phyloP scores from a whole-genome alignment of 2,329 filamentous ascomycete species.

The Alternaria ventricosa region DNA sequence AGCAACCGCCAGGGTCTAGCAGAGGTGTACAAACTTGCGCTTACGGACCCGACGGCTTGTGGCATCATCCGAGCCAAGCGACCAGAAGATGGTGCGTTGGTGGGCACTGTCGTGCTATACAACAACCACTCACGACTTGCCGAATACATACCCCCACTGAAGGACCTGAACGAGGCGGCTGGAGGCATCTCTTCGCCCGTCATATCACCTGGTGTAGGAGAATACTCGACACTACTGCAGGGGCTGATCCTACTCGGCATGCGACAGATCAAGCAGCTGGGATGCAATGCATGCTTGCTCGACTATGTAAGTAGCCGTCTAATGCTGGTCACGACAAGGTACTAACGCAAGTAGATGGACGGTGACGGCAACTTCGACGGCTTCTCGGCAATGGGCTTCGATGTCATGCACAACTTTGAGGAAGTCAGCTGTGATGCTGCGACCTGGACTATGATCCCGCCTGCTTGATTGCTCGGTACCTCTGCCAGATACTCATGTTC shows the following conservation, averaged over 20 bases:
- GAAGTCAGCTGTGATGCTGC: conserved; percentile 75
- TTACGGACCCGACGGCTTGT: conserved; percentile 73
- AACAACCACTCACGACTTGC: conserved; percentile 72
- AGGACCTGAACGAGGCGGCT: conserved; percentile 64
- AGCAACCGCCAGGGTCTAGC: conserved; percentile 78
- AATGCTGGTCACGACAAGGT: background rate
- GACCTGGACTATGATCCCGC: conserved; percentile 64
- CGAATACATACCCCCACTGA: conserved; percentile 72
- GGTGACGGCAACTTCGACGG: conserved; percentile 76
- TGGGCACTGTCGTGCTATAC: conserved; percentile 83
- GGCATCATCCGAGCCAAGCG: conserved; percentile 84
- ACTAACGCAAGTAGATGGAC: conserved; percentile 63
- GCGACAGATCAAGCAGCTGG: conserved; percentile 80
- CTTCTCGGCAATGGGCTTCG: conserved; percentile 80
- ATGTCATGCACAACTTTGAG: conserved; percentile 79
- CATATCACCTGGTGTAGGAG: conserved; percentile 70
- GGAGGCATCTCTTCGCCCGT: conserved; percentile 84
- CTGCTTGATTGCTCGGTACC: conserved; percentile 29
- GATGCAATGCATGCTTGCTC: conserved; percentile 73
- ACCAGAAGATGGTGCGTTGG: conserved; percentile 68
- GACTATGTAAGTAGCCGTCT: conserved; percentile 71
- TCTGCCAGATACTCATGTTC: background rate
- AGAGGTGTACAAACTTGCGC: conserved; percentile 78
- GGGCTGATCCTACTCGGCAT: conserved; percentile 81
- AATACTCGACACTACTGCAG: conserved; percentile 76